Base-by-base conservation (phyloP, 441 rosid species). In the Gossypium schwendimanii region DNA sequence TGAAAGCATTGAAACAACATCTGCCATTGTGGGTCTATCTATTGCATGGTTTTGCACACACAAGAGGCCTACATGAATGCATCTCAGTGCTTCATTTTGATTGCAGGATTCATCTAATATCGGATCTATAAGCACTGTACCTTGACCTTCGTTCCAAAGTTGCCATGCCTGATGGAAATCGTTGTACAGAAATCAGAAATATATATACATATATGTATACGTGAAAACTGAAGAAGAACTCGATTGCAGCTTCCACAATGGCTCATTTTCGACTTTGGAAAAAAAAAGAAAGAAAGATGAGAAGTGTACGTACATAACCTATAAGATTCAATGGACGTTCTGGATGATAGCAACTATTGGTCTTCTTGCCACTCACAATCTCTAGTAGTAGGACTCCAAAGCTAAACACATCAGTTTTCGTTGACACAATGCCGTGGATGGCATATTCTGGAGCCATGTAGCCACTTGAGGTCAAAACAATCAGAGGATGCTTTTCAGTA, bases 391-490 rank as follows among this genome's bases (percentile, higher is more conserved):
- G 24, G 9, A 87, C 87, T 12, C 91, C 85, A 0, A 91, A 87
- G 76, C 93, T 89, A 55, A 85, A 89, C 14, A 91, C 88, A 49
- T 87, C 91, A 0, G 97, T 86, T 77, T 89, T 86, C 54, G 81
- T 84, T 0, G 86, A 91, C 66, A 87, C 85, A 2, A 63, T 28
- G 20, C 90, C 94, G 54, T 78, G 81, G 79, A 88, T 83, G 74
- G 87, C 85, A 73, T 88, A 91, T 73, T 90, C 93, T 1, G 88
- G 89, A 7, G 88, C 76, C 86, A 87, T 87, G 24, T 81, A 85
- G 18, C 93, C 90, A 33, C 91, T 88, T 76, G 73, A 84, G 18
- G 17, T 49, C 54, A 17, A 68, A 31, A 68, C 26, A 18, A 63
- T 33, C 21, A 2, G 39, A 18, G 7, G 8, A 39, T 61, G 24